phyloP scores from a whole-genome alignment of 306 rosid genomes.

The Quercus ilex region DNA sequence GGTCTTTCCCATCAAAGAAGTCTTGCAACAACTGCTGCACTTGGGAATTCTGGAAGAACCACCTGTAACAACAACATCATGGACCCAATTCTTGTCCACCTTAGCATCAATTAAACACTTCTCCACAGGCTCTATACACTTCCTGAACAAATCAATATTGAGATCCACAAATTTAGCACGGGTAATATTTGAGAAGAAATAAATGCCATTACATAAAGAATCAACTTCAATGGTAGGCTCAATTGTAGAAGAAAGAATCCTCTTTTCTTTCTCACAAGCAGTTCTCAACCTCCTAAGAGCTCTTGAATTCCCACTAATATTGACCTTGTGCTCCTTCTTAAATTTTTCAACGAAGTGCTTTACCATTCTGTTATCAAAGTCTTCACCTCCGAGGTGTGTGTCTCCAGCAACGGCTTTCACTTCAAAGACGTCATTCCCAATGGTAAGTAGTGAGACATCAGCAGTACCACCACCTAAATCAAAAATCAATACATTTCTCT shows the following conservation, averaged over 20 bases:
- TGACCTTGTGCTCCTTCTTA: background rate
- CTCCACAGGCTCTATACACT: conserved; percentile 16
- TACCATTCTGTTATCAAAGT: conserved; percentile 27
- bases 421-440: background rate
- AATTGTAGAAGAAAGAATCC: background rate
- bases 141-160: conserved; percentile 13
- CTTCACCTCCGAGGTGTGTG: background rate
- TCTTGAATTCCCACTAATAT: conserved; percentile 14
- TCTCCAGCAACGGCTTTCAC: background rate
- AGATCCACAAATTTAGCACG: conserved; percentile 15
- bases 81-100: conserved; percentile 14
- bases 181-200: conserved; percentile 15
- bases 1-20: conserved; percentile 25
- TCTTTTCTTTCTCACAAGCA: conserved; percentile 17
- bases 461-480: conserved; percentile 13
- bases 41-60: conserved; percentile 26
- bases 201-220: conserved; percentile 5
- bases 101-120: conserved; percentile 22
- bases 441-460: background rate
- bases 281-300: background rate
- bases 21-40: conserved; percentile 13
- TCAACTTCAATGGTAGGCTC: background rate
- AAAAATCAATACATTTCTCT: conserved; percentile 3
- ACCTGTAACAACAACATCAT: conserved; percentile 21
- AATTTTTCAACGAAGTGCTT: conserved; percentile 13